Base-by-base conservation (phyloP, 2,329 filamentous ascomycete genomes). In the Eutypella sp. region DNA sequence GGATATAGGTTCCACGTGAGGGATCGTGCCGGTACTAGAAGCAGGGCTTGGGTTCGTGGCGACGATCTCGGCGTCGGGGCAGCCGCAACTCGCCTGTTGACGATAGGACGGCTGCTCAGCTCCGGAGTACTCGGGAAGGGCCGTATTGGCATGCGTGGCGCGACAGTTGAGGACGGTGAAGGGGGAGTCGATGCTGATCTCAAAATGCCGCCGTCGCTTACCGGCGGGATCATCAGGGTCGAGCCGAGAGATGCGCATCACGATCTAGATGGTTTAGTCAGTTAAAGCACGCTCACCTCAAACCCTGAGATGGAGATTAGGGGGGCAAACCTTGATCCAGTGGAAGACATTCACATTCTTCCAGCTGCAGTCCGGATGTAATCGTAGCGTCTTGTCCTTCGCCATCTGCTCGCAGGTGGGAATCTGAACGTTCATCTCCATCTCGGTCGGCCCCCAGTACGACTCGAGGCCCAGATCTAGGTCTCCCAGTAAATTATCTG, bases 151-250 rank as follows among this genome's bases (percentile, higher is more conserved):
- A 63, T 93, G 87, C 1, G 89, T 95, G n/a, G 91, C 90, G 51
- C 87, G 87, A 70, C 91, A 96, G 51, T 91, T 92, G 40, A 96
- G 84, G 39, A 96, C 89, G 50, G 92, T 92, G 62, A 96, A 92
- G 1, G 91, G 91, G 2, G 90, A 96, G 67, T 96, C 91, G 57
- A 96, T 96, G 55, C 89, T 95, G 58, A 96, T 96, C 66, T 96
- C 91, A 56, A 95, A 96, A 62, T 96, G 91, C 27, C 90, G 81
- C 52, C 90, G 81, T 61, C 91, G 91, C 51, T 72, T 76, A 29
- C 76, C 77, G 1, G 73, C 74, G 0, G 89, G 83, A 57, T 95
- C 87, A 10, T 84, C 81, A 33, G 84, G 79, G 57, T 96, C 91
- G 13, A 86, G 73, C 57, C 89, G 89, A 24, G 90, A 96, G 40